Evolutionary conservation across 805 yeast genomes (phyloP).

Genomic region (Saturnispora hagleri): DNA sequence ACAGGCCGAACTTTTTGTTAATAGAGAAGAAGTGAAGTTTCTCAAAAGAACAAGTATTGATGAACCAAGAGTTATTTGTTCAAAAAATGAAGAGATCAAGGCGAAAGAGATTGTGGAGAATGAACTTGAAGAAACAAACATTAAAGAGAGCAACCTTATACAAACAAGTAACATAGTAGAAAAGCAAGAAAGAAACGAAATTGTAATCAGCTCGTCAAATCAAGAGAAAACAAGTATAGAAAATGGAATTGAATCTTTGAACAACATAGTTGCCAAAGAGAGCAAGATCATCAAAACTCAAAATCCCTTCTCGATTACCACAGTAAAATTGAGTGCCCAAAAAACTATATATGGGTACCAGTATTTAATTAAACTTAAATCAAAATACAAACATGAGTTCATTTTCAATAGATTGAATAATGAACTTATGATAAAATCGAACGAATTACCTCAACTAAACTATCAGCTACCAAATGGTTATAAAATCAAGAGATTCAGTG

Average conservation of each 20-base stretch:
- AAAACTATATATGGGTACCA: background rate
- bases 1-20: conserved; percentile 31
- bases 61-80: conserved; percentile 39
- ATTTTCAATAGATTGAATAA: background rate
- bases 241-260: background rate
- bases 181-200: background rate
- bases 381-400: background rate
- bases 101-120: background rate
- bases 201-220: background rate
- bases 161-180: too few relatives aligned
- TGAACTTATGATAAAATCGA: background rate
- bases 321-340: background rate
- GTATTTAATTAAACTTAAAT: background rate
- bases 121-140: background rate
- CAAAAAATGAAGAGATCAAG: background rate
- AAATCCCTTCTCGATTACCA: background rate
- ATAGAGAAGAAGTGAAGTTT: conserved; percentile 46
- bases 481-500: background rate
- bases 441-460: background rate
- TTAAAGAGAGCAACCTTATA: background rate
- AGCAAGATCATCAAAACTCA: background rate
- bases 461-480: background rate
- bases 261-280: background rate
- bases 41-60: conserved; percentile 78
- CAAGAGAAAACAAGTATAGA: background rate